Conservation (phyloP, 179 eudicot species). For the Beta macrorhiza region DNA sequence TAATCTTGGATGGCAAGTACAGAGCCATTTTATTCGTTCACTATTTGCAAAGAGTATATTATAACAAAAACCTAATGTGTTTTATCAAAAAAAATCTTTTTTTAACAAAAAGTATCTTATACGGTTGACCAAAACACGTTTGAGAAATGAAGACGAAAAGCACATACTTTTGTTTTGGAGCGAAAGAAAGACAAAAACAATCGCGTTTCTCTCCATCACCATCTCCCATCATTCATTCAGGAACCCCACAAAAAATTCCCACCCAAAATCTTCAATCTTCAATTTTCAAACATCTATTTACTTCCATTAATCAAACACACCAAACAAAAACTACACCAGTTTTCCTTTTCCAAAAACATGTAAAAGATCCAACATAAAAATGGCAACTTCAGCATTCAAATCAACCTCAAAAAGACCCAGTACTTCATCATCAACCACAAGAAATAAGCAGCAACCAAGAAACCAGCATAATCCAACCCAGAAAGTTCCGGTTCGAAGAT, state of each 20-base stretch:
- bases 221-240: not conserved
- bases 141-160: not conserved
- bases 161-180: not conserved
- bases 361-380: not conserved
- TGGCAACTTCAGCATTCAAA: slow-evolving; percentile 73
- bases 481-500: slow-evolving; percentile 44
- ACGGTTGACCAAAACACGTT: not conserved
- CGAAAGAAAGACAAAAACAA: not conserved
- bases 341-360: no score
- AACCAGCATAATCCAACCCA: slow-evolving; percentile 27
- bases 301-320: no score
- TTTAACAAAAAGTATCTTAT: no score
- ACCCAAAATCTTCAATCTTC: not conserved
- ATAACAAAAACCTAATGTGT: no score
- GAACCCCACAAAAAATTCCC: slow-evolving; percentile 10
- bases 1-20: no score
- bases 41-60: no score
- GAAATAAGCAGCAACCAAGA: slow-evolving; percentile 17
- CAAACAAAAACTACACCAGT: no score
- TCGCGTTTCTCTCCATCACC: not conserved
- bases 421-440: slow-evolving; percentile 29
- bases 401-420: slow-evolving; percentile 51
- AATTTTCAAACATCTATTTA: not conserved
- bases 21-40: no score
- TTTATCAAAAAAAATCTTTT: no score